Base-by-base conservation (phyloP, 2,329 filamentous ascomycete genomes). In the Trichoderma brevicompactum region DNA sequence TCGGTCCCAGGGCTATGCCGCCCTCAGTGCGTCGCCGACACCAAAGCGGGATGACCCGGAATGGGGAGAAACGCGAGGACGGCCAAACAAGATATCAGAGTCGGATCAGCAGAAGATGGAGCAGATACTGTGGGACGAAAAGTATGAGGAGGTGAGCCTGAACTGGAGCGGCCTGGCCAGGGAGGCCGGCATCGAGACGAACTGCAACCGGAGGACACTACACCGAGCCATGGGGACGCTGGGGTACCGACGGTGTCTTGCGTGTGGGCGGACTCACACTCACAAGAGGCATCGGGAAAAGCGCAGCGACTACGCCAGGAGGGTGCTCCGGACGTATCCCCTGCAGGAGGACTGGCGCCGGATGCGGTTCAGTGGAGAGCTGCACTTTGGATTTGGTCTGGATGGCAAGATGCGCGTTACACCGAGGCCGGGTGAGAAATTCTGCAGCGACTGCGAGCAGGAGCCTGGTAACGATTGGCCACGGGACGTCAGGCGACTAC, bases 321-420 rank as follows among this genome's bases (percentile, higher is more conserved):
- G 70, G 52, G 75, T 75, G 73, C 71, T 77, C n/a, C 73, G 74
- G 40, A 65, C 68, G 1, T 74, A 74, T 36, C 74, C 75, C 2
- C 68, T 73, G n/a, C 67, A 70, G 2, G 70, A 72, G 40, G 72
- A 75, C 46, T 78, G 77, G 77, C 72, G 72, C 53, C 54, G 55
- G 15, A 68, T 78, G 17, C 72, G 77, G 5, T 78, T 78, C 70
- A 78, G 76, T 64, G 71, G 72, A 12, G 77, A 78, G 68, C 69
- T 78, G 54, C 77, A 78, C 65, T 78, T 78, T 68, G 77, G 75
- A 2, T 77, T 78, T 66, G 77, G 76, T 12, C 73, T 77, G 12
- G 76, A 78, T 56, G 77, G 77, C 49, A 72, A 70, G 65, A 72
- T 78, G 71, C 72, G 77, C 2, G 66, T 78, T 12, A 65, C 77